phyloP scores from a whole-genome alignment of 345 rosid genomes.

The Pelargonium nanum region DNA sequence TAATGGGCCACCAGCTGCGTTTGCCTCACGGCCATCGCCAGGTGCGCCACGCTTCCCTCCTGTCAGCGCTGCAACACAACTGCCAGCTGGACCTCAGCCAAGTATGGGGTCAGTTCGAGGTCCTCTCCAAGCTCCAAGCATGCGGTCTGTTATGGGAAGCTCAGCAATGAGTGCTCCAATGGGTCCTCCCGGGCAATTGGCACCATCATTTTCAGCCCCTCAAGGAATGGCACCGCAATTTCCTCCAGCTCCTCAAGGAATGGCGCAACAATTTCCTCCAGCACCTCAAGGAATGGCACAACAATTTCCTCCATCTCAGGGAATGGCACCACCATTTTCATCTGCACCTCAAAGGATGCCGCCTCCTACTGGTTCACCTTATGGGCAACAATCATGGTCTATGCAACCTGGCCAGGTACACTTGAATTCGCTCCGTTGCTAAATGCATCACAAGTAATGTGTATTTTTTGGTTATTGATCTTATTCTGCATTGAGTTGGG shows the following conservation, averaged over 20 bases:
- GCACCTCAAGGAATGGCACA: not conserved
- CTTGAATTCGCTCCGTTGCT: not conserved
- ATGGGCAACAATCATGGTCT: conserved; percentile 49
- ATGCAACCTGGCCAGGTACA: conserved; percentile 40
- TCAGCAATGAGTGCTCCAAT: conserved; percentile 24
- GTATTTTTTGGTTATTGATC: not conserved
- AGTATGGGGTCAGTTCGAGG: conserved; percentile 25
- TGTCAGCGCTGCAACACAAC: conserved; percentile 17
- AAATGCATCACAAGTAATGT: not conserved
- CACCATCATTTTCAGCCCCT: conserved; percentile 26
- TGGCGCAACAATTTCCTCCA: too few relatives aligned
- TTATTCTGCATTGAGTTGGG: not conserved
- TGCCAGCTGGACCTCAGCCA: conserved; percentile 40
- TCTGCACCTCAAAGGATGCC: conserved; percentile 20
- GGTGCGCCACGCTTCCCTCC: conserved; percentile 28
- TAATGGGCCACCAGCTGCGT: conserved; percentile 34
- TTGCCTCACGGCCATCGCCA: conserved; percentile 22
- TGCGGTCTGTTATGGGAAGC: conserved; percentile 34
- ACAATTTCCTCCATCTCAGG: not conserved
- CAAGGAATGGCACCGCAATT: too few relatives aligned
- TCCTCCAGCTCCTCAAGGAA: too few relatives aligned
- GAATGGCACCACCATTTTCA: not conserved
- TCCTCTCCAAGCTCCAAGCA: conserved; percentile 34
- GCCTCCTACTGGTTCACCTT: conserved; percentile 40
- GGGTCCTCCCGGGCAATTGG: conserved; percentile 27